Conservation (phyloP, 805 yeast genomes). For the Candida dendrica region DNA sequence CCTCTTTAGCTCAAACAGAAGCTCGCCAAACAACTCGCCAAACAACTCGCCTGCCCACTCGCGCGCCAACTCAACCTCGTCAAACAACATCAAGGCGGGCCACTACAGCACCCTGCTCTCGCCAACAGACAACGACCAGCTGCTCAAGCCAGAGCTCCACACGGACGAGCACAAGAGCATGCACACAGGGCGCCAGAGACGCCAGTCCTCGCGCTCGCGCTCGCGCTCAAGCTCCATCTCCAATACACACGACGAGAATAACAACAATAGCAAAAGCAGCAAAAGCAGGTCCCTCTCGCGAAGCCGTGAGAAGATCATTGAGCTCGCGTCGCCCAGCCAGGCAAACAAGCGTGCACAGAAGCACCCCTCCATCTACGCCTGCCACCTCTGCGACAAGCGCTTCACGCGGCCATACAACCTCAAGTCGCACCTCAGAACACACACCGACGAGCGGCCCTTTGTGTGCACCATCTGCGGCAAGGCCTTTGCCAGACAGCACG, state of each 20-base stretch:
- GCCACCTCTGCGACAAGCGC: constrained; percentile 76
- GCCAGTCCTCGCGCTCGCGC: constrained; percentile 32
- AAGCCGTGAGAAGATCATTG: constrained; percentile 49
- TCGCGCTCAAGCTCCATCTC: constrained; percentile 22
- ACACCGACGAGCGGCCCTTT: constrained; percentile 77
- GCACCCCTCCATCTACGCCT: constrained; percentile 68
- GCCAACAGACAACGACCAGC: constrained; percentile 2
- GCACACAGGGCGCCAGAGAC: constrained; percentile 27
- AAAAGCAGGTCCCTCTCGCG: constrained; percentile 21
- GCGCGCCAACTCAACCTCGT: constrained; percentile 22
- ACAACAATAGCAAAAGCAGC: too few species aligned
- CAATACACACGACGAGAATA: constrained; percentile 14
- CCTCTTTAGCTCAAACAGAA: constrained; percentile 38
- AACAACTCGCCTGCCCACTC: constrained; percentile 28
- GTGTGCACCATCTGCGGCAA: constrained; percentile 69
- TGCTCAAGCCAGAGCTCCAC: constrained; percentile 11
- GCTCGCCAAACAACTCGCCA: constrained; percentile 25
- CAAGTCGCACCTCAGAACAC: constrained; percentile 87
- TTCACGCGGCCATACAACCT: constrained; percentile 92
- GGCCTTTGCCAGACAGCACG: constrained; percentile 77
- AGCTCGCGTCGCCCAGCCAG: constrained; percentile 53
- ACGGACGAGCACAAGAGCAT: constrained; percentile 8
- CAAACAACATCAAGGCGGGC: constrained; percentile 19
- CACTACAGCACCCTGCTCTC: constrained; percentile 7
- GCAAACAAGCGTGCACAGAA: constrained; percentile 54